Evolutionary conservation across 352 stramenopile genomes (phyloP).

Genomic region (Globisporangium uncinulatum): DNA sequence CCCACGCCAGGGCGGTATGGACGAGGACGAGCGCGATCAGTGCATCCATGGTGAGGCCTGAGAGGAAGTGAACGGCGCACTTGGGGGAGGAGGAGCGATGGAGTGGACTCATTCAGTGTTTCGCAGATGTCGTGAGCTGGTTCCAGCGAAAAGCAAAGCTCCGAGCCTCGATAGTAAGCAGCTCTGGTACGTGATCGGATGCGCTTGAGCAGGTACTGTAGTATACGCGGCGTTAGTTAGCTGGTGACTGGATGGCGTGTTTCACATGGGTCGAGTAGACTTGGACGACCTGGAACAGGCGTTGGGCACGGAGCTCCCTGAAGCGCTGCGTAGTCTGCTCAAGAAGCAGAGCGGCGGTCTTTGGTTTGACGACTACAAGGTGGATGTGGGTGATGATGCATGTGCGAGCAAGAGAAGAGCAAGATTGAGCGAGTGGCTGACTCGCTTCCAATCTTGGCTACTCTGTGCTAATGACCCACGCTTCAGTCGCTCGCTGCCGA

Average conservation of each 20-base stretch:
- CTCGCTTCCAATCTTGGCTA: not conserved
- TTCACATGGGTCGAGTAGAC: constrained; percentile 22
- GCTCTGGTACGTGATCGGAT: constrained; percentile 23
- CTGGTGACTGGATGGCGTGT: too few species aligned
- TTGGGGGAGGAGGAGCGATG: not conserved
- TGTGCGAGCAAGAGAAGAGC: too few species aligned
- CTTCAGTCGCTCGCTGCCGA: constrained; percentile 52
- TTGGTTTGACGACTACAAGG: constrained; percentile 84
- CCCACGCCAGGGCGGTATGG: constrained; percentile 72
- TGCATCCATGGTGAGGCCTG: constrained; percentile 57
- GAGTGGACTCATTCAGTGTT: not conserved
- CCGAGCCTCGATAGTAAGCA: constrained; percentile 32
- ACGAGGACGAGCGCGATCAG: constrained; percentile 69
- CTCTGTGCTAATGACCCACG: not conserved
- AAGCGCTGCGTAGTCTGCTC: constrained; percentile 57
- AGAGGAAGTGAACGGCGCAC: too few species aligned
- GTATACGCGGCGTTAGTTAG: too few species aligned
- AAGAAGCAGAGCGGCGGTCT: constrained; percentile 73
- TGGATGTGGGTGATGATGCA: constrained; percentile 1
- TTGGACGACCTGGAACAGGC: constrained; percentile 70
- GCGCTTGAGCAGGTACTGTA: not conserved
- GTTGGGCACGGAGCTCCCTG: constrained; percentile 49
- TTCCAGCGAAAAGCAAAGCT: constrained; percentile 77
- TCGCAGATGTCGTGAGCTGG: constrained; percentile 76
- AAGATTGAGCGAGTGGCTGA: not conserved